Percentiles rank a stretch among this genome's conserved stretches.
Conservation (phyloP, 495 filamentous ascomycete species). For the Talaromyces stipitatus region DNA sequence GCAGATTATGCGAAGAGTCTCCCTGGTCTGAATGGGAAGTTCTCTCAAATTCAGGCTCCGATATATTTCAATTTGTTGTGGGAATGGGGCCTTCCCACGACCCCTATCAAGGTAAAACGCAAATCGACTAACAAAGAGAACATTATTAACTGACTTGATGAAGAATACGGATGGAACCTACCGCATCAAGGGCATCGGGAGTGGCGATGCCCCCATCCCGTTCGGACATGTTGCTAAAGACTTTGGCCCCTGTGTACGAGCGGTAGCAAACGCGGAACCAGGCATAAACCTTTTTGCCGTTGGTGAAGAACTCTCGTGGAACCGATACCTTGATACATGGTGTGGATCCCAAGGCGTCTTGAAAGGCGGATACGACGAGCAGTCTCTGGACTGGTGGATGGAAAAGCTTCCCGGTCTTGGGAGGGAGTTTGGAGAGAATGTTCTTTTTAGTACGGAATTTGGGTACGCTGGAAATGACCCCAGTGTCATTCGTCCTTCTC, state of each 20-base stretch:
- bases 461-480: conserved; percentile 30
- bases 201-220: neutral
- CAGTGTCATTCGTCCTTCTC: conserved; percentile 21
- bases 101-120: conserved; percentile 22
- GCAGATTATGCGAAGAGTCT: conserved; percentile 26
- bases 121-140: conserved; percentile 17
- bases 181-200: conserved; percentile 19
- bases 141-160: too few species aligned
- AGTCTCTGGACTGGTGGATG: conserved; percentile 21
- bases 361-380: conserved; percentile 17
- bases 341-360: conserved; percentile 23
- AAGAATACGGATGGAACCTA: conserved; percentile 22
- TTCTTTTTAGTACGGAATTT: conserved; percentile 25
- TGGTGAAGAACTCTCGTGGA: conserved; percentile 27
- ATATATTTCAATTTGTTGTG: conserved; percentile 17
- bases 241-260: neutral
- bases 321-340: conserved; percentile 34
- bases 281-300: conserved; percentile 29
- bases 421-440: conserved; percentile 27
- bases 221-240: neutral
- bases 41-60: conserved; percentile 22
- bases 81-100: conserved; percentile 11
- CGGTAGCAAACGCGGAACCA: neutral
- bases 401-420: conserved; percentile 23
- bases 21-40: conserved; percentile 33